Conservation (phyloP, 129 eudicot genomes). For the Artemisia annua region DNA sequence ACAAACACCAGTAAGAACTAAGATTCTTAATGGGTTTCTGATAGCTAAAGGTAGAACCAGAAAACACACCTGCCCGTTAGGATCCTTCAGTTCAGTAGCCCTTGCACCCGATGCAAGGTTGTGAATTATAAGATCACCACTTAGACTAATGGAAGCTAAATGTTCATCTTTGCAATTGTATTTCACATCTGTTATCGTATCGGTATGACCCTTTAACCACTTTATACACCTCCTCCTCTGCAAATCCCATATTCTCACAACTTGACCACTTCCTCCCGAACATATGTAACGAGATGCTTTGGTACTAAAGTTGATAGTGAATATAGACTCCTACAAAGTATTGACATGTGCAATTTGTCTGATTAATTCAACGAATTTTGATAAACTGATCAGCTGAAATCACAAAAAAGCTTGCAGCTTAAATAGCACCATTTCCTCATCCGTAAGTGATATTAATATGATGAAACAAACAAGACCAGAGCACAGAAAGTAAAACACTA, state of each 20-base stretch:
- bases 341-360: not conserved
- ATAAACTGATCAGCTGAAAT: not conserved
- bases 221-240: slow-evolving; percentile 91
- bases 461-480: not conserved
- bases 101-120: slow-evolving; percentile 89
- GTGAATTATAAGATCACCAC: slow-evolving; percentile 84
- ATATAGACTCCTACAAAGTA: slow-evolving; percentile 66
- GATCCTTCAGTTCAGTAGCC: slow-evolving; percentile 91
- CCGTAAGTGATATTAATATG: not conserved
- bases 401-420: slow-evolving; percentile 10
- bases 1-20: slow-evolving; percentile 33
- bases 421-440: slow-evolving; percentile 10
- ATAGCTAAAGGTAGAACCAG: slow-evolving; percentile 24
- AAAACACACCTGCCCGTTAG: slow-evolving; percentile 73
- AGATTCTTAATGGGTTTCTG: slow-evolving; percentile 22
- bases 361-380: not conserved
- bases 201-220: slow-evolving; percentile 97
- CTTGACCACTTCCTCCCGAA: slow-evolving; percentile 94
- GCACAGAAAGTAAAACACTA: not conserved
- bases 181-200: slow-evolving; percentile 75
- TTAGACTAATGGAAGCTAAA: slow-evolving; percentile 87
- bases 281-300: slow-evolving; percentile 90
- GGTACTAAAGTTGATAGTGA: slow-evolving; percentile 80
- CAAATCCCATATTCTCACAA: slow-evolving; percentile 96
- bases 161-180: slow-evolving; percentile 98